Evolutionary conservation across 2,329 filamentous ascomycete species (phyloP), one percentile per base, ranked within the genome.

Genomic region (Dothiorella sarmentorum): DNA sequence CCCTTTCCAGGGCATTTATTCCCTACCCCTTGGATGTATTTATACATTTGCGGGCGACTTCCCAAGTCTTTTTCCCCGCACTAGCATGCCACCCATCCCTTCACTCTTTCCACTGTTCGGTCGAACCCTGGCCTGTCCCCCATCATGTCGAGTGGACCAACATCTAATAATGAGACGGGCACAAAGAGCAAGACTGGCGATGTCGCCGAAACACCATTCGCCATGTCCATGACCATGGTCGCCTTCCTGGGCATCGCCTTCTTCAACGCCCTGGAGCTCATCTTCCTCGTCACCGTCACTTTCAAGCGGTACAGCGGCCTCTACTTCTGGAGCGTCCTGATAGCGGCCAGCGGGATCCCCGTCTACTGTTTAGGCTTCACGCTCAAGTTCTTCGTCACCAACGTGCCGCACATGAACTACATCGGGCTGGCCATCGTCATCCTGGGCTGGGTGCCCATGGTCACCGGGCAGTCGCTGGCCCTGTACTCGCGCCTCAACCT

Each of bases 401-500:
- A n/a, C 78, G 29, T 49, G 6, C n/a, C 45, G n/a, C 22, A 35
- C 45, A 35, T 49, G 45, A 49, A 49, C 29, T 49, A 49, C 45
- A 22, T 49, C 29, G 45, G 45, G n/a, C 74, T 76, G 6, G 63
- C 81, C 7, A 68, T 81, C 22, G 75, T 74, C 18, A 61, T 86
- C 57, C n/a, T 49, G 29, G 83, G 82, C 13, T 82, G 84, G 81
- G 81, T 80, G 67, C 64, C 72, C 2, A 85, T 86, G 82, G 79
- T 86, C 0, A 84, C 83, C 1, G 85, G 84, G 0, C 82, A 86
- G 67, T 80, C 80, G 0, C 64, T 86, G 10, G 84, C 87, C 1
- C 73, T 87, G 1, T 87, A 83, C 73, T 86, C 83, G 0, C 78
- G 85, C 5, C 75, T 87, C 0, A 83, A 86, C 65, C 74, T 87